Evolutionary conservation across 352 stramenopile genomes (phyloP).

Genomic region (Globisporangium canariense): DNA sequence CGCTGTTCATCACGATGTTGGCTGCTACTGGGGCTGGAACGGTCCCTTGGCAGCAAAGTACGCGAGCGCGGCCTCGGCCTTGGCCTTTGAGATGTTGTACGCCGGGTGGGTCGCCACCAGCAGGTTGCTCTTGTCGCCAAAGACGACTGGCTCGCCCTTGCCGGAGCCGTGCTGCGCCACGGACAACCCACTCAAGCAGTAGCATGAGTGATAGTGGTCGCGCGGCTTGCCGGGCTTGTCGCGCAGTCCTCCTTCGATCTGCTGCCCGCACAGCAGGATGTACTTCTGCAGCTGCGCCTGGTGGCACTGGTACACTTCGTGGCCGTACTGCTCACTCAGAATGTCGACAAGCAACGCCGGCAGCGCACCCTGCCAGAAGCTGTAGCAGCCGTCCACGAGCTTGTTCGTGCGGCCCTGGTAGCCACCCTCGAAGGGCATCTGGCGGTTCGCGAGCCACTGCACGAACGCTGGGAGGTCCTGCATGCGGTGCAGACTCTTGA

Average conservation of each 20-base stretch:
- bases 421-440: constrained; percentile 93
- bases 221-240: constrained; percentile 94
- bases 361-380: constrained; percentile 97
- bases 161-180: constrained; percentile 88
- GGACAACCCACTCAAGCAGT: constrained; percentile 96
- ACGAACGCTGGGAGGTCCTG: constrained; percentile 51
- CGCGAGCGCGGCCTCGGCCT: constrained; percentile 60
- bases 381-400: constrained; percentile 99
- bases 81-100: constrained; percentile 92
- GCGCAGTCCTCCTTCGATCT: constrained; percentile 90
- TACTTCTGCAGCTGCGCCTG: constrained; percentile 86
- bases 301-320: constrained; percentile 64
- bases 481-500: constrained; percentile 69
- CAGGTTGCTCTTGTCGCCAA: constrained; percentile 64
- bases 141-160: constrained; percentile 35
- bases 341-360: constrained; percentile 72
- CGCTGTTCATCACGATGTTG: constrained; percentile 7
- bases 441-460: constrained; percentile 90
- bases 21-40: constrained; percentile 37
- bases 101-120: constrained; percentile 85
- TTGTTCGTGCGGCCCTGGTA: constrained; percentile 98
- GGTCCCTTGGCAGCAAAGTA: constrained; percentile 66
- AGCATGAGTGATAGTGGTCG: constrained; percentile 99
- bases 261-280: constrained; percentile 93
- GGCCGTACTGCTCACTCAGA: constrained; percentile 32